Conservation (phyloP, 202 grass and related monocot genomes). For the Saccharum hybrid region DNA sequence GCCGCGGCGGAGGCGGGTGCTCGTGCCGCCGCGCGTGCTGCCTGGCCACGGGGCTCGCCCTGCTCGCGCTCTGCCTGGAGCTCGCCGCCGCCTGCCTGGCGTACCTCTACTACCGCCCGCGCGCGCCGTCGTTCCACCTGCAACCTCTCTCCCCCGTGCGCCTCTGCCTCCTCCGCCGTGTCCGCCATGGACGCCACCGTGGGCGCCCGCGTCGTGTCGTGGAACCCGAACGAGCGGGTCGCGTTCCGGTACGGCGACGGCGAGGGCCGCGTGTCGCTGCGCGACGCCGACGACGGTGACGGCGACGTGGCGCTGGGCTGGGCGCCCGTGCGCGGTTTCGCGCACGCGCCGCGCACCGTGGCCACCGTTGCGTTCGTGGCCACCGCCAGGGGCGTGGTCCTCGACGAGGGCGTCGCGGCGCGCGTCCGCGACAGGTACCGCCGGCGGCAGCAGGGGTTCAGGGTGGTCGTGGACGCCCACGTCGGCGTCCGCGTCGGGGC, state of each 20-base stretch:
- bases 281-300: conserved; percentile 63
- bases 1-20: conserved; percentile 34
- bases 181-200: conserved; percentile 56
- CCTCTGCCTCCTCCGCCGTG: conserved; percentile 39
- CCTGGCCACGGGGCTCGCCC: conserved; percentile 40
- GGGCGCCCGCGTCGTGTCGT: conserved; percentile 43
- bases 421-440: conserved; percentile 59
- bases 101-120: conserved; percentile 92
- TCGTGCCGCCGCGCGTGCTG: conserved; percentile 67
- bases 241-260: conserved; percentile 65
- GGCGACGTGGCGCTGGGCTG: conserved; percentile 65
- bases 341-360: conserved; percentile 50
- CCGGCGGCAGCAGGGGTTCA: conserved; percentile 54
- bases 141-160: conserved; percentile 52
- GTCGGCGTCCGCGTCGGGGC: conserved; percentile 56
- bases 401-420: conserved; percentile 68
- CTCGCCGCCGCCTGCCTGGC: conserved; percentile 63
- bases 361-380: conserved; percentile 48
- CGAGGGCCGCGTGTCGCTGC: conserved; percentile 53
- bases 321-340: conserved; percentile 61
- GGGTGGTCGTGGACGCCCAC: conserved; percentile 61
- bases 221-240: conserved; percentile 79
- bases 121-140: conserved; percentile 77
- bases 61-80: conserved; percentile 46
- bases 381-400: conserved; percentile 56